phyloP scores from a whole-genome alignment of 2,329 filamentous ascomycete species.

The Stachybotrys chartarum region DNA sequence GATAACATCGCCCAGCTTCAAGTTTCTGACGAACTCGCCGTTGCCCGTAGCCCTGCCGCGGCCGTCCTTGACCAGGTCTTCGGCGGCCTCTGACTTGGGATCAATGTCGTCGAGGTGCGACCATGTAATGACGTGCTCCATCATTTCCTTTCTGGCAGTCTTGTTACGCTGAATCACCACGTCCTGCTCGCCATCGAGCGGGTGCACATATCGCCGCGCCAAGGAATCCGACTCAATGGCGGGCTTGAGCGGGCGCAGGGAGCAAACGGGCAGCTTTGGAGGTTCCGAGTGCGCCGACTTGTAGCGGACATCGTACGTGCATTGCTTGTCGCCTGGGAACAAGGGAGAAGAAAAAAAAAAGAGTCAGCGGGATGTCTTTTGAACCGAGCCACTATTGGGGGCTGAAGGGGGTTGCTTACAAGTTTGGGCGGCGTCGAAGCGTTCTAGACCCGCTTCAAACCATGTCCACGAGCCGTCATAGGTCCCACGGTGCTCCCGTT shows the following conservation, averaged over 20 bases:
- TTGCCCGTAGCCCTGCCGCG: slow-evolving; percentile 43
- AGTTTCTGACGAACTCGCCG: slow-evolving; percentile 47
- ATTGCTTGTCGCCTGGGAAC: slow-evolving; percentile 18
- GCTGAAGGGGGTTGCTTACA: slow-evolving; percentile 14
- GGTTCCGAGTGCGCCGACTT: slow-evolving; percentile 10
- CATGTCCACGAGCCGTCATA: slow-evolving; percentile 50
- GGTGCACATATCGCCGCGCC: slow-evolving; percentile 27
- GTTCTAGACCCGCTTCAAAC: slow-evolving; percentile 57
- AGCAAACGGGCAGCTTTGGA: slow-evolving; percentile 22
- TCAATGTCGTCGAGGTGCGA: slow-evolving; percentile 39
- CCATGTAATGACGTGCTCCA: slow-evolving; percentile 46
- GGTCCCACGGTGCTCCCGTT: slow-evolving; percentile 20
- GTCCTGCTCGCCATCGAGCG: slow-evolving; percentile 23
- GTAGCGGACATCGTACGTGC: slow-evolving; percentile 20
- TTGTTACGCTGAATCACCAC: slow-evolving; percentile 43
- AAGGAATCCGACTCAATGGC: slow-evolving; percentile 10
- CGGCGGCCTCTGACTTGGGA: slow-evolving; percentile 31
- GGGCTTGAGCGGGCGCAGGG: slow-evolving; percentile 29
- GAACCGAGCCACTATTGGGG: no score
- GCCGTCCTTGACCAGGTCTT: slow-evolving; percentile 32
- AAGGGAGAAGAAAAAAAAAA: no score
- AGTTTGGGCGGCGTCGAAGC: slow-evolving; percentile 32
- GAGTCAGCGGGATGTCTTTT: no score
- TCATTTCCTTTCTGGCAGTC: slow-evolving; percentile 22
- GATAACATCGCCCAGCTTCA: slow-evolving; percentile 54